Base-by-base conservation (phyloP, 1,284 basidiomycete species). In the Stygiomarasmius scandens region DNA sequence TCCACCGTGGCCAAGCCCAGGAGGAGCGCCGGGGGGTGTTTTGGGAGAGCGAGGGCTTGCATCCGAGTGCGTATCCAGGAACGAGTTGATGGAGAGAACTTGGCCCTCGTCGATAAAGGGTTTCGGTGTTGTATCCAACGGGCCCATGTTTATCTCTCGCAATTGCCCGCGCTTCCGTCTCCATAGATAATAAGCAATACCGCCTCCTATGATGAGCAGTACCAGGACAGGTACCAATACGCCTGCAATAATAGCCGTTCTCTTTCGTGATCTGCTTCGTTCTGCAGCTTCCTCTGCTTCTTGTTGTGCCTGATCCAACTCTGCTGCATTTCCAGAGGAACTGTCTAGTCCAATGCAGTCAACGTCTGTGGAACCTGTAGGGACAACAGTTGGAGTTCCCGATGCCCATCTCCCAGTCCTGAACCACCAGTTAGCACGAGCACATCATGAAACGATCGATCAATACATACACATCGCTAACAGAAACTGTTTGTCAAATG, bases 381-480 rank as follows among this genome's bases (percentile, higher is more conserved):
- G 51, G 27, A 29, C 61, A 2, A 75, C 68, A 24, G 67, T 57
- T 1, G 71, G 71, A 2, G 70, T 72, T 46, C 72, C 71, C 8
- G 54, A 62, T 2, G 75, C 75, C 70, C 72, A 77, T 38, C 66
- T 59, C 8, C 74, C 74, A 23, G 65, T 67, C 3, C 69, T 72
- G 41, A 22, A 47, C 52, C 22, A 54, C 24, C 38, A 55, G 25
- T 49, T 50, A 45, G 25, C 36, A 38, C 20, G 3, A 19, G 25
- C n/a, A 24, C 10, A 19, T 45, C 4, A 45, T 9, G n/a, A 38
- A 41, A 11, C 27, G 20, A 32, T 14, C 23, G 47, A 32, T 25
- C 10, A n/a, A n/a, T n/a, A 68, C 77, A 68, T 59, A 80, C 77
- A 70, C 60, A 62, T 79, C 77, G 59, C 69, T 73, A 52, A 77